Conservation (phyloP, 202 grass and related monocot genomes). For the Schoenoplectus tabernaemontani region DNA sequence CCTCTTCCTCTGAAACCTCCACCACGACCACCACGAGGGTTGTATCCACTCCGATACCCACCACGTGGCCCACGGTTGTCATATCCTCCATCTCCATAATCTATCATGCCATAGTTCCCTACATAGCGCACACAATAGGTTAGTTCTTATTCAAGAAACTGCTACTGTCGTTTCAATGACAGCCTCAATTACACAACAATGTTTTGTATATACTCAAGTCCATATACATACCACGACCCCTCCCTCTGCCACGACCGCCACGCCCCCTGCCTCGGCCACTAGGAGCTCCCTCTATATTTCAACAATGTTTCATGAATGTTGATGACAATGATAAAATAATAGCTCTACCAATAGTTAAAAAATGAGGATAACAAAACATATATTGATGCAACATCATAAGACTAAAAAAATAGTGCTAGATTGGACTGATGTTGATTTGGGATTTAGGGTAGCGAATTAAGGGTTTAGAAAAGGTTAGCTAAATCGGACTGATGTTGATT, state of each 20-base stretch:
- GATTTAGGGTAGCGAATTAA: background rate
- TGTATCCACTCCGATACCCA: slow-evolving; percentile 50
- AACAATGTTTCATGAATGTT: background rate
- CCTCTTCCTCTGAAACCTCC: slow-evolving; percentile 61
- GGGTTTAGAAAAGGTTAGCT: background rate
- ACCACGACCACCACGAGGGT: slow-evolving; percentile 63
- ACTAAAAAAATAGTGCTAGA: background rate
- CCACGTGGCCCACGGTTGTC: slow-evolving; percentile 42
- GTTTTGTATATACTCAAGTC: background rate
- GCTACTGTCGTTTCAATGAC: background rate
- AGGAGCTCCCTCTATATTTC: slow-evolving; percentile 30
- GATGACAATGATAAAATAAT: background rate
- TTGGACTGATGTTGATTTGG: background rate
- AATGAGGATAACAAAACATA: background rate
- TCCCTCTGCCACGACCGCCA: slow-evolving; percentile 53
- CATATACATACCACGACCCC: slow-evolving; percentile 36
- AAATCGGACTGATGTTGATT: background rate
- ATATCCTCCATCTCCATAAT: slow-evolving; percentile 58
- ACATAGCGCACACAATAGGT: background rate
- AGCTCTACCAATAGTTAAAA: background rate
- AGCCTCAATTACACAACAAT: background rate
- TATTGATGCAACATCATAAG: background rate
- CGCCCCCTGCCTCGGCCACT: slow-evolving; percentile 56
- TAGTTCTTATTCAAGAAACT: background rate
- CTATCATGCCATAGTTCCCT: slow-evolving; percentile 40